These are phyloP conservation scores for Hygrophila difformis DNA, from an alignment of 257 asterid genomes.

Conservation along the genomic window DNA sequence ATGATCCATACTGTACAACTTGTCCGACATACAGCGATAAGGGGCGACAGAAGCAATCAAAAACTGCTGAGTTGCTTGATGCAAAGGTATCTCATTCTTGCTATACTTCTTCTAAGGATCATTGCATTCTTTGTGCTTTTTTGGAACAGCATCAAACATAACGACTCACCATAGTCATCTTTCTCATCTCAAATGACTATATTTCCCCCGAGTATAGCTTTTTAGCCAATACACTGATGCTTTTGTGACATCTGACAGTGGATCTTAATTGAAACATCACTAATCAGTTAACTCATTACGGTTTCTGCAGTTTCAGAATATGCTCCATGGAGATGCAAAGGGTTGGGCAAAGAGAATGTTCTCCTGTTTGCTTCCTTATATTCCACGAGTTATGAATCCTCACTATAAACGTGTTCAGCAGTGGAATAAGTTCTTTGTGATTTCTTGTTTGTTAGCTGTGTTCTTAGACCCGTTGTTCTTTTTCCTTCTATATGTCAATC, in stretches of 20 bases:
- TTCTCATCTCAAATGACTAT: too few relatives aligned
- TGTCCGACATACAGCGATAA: conserved; percentile 57
- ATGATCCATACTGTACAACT: conserved; percentile 88
- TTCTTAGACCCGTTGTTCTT: conserved; percentile 81
- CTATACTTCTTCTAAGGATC: too few relatives aligned
- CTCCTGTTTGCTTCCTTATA: conserved; percentile 30
- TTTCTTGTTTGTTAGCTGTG: conserved; percentile 56
- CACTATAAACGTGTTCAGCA: conserved; percentile 56
- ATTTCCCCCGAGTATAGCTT: too few relatives aligned
- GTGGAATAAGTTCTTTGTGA: conserved; percentile 72
- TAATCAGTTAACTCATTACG: conserved; percentile 17
- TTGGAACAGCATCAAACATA: too few relatives aligned
- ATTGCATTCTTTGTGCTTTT: too few relatives aligned
- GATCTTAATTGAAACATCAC: conserved; percentile 22
- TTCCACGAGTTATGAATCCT: conserved; percentile 88
- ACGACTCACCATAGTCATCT: too few relatives aligned
- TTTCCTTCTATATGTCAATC: conserved; percentile 44
- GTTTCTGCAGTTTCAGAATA: conserved; percentile 49
- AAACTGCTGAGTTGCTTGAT: neutral
- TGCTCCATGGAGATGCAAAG: conserved; percentile 60
- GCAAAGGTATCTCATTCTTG: too few relatives aligned
- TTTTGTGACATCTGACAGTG: neutral
- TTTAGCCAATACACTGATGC: neutral
- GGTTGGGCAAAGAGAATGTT: conserved; percentile 54
- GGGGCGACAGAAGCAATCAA: neutral